phyloP scores from a whole-genome alignment of 768 basidiomycete species.

The Pleurotus salmoneostramineus region DNA sequence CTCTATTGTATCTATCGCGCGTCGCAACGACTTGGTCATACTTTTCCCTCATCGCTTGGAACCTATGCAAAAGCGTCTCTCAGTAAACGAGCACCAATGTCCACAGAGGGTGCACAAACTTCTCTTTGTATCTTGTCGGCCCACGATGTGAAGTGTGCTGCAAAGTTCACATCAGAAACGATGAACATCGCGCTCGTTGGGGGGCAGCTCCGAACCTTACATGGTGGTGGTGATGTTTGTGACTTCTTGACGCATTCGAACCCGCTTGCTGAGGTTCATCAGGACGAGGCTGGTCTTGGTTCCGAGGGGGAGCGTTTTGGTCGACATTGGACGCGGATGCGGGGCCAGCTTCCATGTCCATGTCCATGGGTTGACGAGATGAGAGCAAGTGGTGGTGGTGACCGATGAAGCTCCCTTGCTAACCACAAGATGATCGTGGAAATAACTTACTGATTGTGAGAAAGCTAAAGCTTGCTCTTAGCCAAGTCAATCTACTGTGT shows the following conservation, averaged over 20 bases:
- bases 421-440: too few species aligned
- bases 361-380: too few species aligned
- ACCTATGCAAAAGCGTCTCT: conserved; percentile 24
- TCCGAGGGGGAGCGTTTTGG: conserved; percentile 1
- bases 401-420: too few species aligned
- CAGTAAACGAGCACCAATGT: not conserved
- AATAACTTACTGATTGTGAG: too few species aligned
- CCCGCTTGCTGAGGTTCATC: not conserved
- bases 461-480: too few species aligned
- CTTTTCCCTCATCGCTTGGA: conserved; percentile 39
- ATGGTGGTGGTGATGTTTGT: conserved; percentile 2
- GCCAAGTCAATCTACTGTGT: too few species aligned
- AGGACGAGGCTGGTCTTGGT: not conserved
- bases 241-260: not conserved
- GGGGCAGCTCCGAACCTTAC: not conserved
- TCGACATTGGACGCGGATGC: not conserved
- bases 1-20: conserved; percentile 31
- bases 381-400: too few species aligned
- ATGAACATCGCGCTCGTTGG: not conserved
- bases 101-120: conserved; percentile 12
- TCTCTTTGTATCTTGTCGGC: conserved; percentile 22
- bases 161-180: not conserved
- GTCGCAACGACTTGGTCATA: conserved; percentile 40
- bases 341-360: too few species aligned
- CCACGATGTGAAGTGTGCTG: conserved; percentile 4